Evolutionary conservation across 2,329 filamentous ascomycete species (phyloP).

Genomic region (Penicillium sp.): DNA sequence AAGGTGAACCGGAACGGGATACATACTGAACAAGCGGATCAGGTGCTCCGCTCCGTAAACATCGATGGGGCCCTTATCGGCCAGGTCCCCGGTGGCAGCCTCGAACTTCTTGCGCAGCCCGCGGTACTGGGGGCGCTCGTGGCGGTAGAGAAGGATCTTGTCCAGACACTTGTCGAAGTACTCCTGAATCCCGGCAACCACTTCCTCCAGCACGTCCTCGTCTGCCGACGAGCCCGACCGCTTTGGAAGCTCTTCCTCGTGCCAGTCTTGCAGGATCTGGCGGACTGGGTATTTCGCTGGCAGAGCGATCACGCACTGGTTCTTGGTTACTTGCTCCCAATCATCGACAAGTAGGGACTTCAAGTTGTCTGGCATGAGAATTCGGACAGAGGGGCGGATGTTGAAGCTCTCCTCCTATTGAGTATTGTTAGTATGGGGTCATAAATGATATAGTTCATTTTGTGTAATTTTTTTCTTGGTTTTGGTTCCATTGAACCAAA

Average conservation of each 20-base stretch:
- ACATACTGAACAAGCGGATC: slow-evolving; percentile 79
- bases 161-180: slow-evolving; percentile 93
- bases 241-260: slow-evolving; percentile 66
- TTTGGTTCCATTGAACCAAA: neutral
- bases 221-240: slow-evolving; percentile 62
- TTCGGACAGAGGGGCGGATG: slow-evolving; percentile 77
- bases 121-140: slow-evolving; percentile 85
- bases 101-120: slow-evolving; percentile 72
- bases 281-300: slow-evolving; percentile 74
- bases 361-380: slow-evolving; percentile 82
- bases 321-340: slow-evolving; percentile 98
- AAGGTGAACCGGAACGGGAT: neutral
- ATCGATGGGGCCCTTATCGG: slow-evolving; percentile 71
- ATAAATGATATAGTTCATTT: neutral
- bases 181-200: slow-evolving; percentile 78
- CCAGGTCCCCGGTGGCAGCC: slow-evolving; percentile 59
- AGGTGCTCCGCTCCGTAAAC: slow-evolving; percentile 94
- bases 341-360: slow-evolving; percentile 95
- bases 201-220: slow-evolving; percentile 84
- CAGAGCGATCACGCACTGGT: slow-evolving; percentile 81
- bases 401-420: slow-evolving; percentile 84
- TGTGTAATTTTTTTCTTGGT: neutral
- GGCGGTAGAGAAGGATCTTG: slow-evolving; percentile 87
- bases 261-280: slow-evolving; percentile 78
- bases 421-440: slow-evolving; percentile 3